phyloP scores from a whole-genome alignment of 2,329 filamentous ascomycete species.

The Xylaria sp. region DNA sequence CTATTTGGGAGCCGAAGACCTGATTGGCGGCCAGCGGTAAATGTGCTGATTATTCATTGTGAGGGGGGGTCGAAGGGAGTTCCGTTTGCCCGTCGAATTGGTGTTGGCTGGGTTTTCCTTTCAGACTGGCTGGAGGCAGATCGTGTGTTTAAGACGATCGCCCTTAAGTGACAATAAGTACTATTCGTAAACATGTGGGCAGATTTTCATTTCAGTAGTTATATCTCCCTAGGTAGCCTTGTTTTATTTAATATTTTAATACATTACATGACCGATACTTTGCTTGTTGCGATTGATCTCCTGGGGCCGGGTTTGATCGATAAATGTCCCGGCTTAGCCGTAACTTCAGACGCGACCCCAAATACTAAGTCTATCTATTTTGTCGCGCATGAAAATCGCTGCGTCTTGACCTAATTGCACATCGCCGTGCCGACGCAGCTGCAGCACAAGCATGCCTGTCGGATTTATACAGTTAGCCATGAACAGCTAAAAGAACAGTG shows the following conservation, averaged over 20 bases:
- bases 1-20: too few species aligned
- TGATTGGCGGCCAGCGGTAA: neutral
- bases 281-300: too few species aligned
- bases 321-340: too few species aligned
- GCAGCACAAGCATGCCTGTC: conserved; percentile 53
- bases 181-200: too few species aligned
- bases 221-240: too few species aligned
- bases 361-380: too few species aligned
- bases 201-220: too few species aligned
- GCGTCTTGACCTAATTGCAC: conserved; percentile 51
- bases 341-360: too few species aligned
- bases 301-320: too few species aligned
- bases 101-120: conserved; percentile 3
- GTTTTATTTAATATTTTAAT: too few species aligned
- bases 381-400: conserved; percentile 41
- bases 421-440: conserved; percentile 50
- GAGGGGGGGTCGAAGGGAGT: conserved; percentile 11
- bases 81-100: conserved; percentile 8
- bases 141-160: conserved; percentile 5
- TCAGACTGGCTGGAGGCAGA: conserved; percentile 6
- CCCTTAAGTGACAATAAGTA: conserved; percentile 4
- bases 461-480: neutral
- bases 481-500: too few species aligned
- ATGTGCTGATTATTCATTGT: conserved; percentile 16
- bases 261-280: too few species aligned